phyloP scores from a whole-genome alignment of 140 eudicot genomes.

The Ambrosia hybrid region DNA sequence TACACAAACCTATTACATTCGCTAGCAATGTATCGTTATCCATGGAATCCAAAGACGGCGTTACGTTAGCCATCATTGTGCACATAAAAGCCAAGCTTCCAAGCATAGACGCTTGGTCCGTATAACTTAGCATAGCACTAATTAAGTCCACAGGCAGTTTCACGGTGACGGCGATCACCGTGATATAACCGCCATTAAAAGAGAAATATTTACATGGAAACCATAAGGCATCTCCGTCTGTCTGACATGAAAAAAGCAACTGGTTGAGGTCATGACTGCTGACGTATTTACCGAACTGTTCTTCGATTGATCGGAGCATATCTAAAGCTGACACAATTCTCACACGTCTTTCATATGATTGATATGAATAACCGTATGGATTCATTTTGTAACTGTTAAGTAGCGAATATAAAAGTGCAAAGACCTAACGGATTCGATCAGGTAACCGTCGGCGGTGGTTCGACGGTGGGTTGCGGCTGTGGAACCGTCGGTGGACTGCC shows the following conservation, averaged over 20 bases:
- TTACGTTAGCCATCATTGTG: slow-evolving; percentile 33
- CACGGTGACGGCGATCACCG: slow-evolving; percentile 29
- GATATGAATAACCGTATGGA: neutral
- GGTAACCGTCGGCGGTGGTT: neutral
- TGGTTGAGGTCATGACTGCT: neutral
- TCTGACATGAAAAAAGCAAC: neutral
- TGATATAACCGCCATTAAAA: slow-evolving; percentile 28
- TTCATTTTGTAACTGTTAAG: neutral
- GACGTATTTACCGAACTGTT: neutral
- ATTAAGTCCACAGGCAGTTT: slow-evolving; percentile 32
- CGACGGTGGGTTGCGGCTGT: neutral
- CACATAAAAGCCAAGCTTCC: slow-evolving; percentile 39
- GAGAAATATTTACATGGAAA: slow-evolving; percentile 41
- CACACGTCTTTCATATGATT: neutral
- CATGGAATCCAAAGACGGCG: slow-evolving; percentile 40
- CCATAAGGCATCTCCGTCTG: slow-evolving; percentile 23
- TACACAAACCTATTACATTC: slow-evolving; percentile 38
- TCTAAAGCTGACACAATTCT: neutral
- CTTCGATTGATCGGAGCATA: neutral
- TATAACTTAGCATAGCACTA: slow-evolving; percentile 23
- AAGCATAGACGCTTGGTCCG: slow-evolving; percentile 30
- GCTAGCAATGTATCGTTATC: slow-evolving; percentile 22
- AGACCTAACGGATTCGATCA: too few relatives aligned
- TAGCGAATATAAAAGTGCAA: too few relatives aligned
- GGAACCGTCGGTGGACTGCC: neutral